Evolutionary conservation across 2,329 filamentous ascomycete species (phyloP), one percentile per base, ranked within the genome.

Genomic region (Atkinsonella hypoxylon): DNA sequence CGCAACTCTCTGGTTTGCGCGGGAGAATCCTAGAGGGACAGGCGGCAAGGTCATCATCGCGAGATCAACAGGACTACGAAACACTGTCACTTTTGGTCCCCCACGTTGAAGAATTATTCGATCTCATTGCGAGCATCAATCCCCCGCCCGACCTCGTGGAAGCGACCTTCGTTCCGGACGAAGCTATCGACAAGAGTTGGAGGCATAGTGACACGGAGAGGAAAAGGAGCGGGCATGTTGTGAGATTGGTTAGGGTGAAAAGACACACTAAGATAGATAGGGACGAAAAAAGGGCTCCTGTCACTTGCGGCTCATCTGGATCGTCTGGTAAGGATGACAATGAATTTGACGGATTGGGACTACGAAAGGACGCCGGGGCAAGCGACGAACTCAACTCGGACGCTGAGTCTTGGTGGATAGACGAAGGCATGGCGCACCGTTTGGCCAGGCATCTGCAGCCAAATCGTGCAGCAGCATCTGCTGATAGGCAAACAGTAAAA

Each of bases 391-490:
- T 49, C 2, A 17, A 49, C 22, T 34, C 45, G 2, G 52, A 53
- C 10, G 46, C 31, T 8, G 42, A 55, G 3, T 65, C 70, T 51
- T 78, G 74, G 73, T 78, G 72, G 69, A 56, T 54, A 1, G 72
- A 78, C 45, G 72, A 72, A 51, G 61, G 58, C 2, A 67, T 74
- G 67, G 74, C 75, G 0, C 55, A 53, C 8, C 68, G 75, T 0
- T 58, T 78, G 11, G 73, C 73, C 11, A 61, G 55, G 4, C 67
- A 70, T 48, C 58, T 78, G 3, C 67, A 70, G 52, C 72, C 73
- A 0, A 55, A 63, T 11, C 54, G 31, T 39, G 56, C 18, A 54
- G 53, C 51, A 2, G 45, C 49, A 8, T 31, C 46, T 2, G 34
- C 62, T 2, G 59, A 64, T 34, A 57, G 62, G 7, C 59, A 57